These are phyloP conservation scores for Coleophoma cylindrospora DNA, from an alignment of 2,329 filamentous ascomycete genomes.

Conservation along the genomic window DNA sequence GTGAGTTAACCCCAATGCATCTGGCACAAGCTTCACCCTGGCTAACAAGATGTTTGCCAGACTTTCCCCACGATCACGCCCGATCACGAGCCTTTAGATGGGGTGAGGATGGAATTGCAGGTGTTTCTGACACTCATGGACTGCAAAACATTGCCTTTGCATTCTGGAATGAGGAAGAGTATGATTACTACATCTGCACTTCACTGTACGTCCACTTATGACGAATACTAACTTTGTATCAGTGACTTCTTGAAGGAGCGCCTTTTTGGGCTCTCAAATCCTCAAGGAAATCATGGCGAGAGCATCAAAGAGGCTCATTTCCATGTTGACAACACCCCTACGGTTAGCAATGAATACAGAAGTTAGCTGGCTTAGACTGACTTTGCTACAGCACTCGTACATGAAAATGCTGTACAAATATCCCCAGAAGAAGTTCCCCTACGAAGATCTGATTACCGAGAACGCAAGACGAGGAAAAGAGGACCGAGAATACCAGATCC, in stretches of 20 bases:
- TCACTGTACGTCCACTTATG: too few relatives aligned
- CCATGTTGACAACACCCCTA: conserved; percentile 88
- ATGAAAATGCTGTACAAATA: conserved; percentile 99
- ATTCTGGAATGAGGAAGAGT: conserved; percentile 99
- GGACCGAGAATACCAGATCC: conserved; percentile 86
- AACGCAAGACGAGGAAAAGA: conserved; percentile 72
- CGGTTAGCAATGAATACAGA: conserved; percentile 13
- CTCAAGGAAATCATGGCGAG: conserved; percentile 95
- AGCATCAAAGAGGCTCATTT: conserved; percentile 97
- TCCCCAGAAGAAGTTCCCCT: conserved; percentile 86
- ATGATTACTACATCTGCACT: conserved; percentile 5
- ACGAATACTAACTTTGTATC: conserved; percentile 24
- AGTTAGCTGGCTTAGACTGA: too few relatives aligned
- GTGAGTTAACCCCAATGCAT: conserved; percentile 48
- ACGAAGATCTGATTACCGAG: conserved; percentile 79
- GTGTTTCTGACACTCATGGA: conserved; percentile 89
- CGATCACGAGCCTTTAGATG: conserved; percentile 85
- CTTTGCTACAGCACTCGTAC: conserved; percentile 71
- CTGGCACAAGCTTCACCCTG: background rate
- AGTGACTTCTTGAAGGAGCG: conserved; percentile 93
- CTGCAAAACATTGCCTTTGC: conserved; percentile 89
- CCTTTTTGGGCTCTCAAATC: conserved; percentile 91
- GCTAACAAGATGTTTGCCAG: conserved; percentile 37
- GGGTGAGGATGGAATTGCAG: conserved; percentile 96
- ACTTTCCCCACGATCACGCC: conserved; percentile 92